A percentile compares a stretch with the other conserved stretches of the same genome.
phyloP scores from a whole-genome alignment of 1,284 basidiomycete species.

The Cryptococcus depauperatus region DNA sequence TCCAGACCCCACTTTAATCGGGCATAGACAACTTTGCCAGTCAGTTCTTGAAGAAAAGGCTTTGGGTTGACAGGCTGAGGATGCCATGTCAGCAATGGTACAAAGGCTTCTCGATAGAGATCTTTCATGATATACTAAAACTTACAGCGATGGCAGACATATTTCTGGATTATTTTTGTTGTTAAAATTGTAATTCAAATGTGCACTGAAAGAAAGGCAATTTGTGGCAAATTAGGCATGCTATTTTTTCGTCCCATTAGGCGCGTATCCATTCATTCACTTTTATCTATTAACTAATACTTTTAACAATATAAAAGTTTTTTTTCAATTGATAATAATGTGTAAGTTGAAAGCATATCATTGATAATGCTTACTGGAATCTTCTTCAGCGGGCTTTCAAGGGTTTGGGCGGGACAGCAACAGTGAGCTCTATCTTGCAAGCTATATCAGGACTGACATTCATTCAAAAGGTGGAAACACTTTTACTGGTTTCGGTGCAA shows the following conservation, averaged over 20 bases:
- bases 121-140: not conserved
- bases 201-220: not conserved
- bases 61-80: constrained; percentile 85
- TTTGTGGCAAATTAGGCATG: too few relatives aligned
- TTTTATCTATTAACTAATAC: too few relatives aligned
- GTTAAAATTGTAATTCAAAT: not conserved
- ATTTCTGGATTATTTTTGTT: constrained; percentile 2
- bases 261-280: too few relatives aligned
- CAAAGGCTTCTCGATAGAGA: too few relatives aligned
- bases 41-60: constrained; percentile 96
- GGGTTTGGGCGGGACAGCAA: constrained; percentile 35
- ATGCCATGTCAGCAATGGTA: too few relatives aligned
- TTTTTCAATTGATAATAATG: too few relatives aligned
- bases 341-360: too few relatives aligned
- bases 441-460: too few relatives aligned
- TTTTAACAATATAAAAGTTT: too few relatives aligned
- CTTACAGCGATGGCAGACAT: constrained; percentile 35
- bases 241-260: too few relatives aligned
- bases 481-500: constrained; percentile 15
- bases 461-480: constrained; percentile 2
- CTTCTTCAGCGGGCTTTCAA: constrained; percentile 31
- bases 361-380: too few relatives aligned
- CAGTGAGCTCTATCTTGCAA: too few relatives aligned
- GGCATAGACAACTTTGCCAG: constrained; percentile 92
- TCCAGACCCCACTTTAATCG: constrained; percentile 98